Evolutionary conservation across 2,329 filamentous ascomycete genomes (phyloP).

Genomic region (Paecilomyces fulvus): DNA sequence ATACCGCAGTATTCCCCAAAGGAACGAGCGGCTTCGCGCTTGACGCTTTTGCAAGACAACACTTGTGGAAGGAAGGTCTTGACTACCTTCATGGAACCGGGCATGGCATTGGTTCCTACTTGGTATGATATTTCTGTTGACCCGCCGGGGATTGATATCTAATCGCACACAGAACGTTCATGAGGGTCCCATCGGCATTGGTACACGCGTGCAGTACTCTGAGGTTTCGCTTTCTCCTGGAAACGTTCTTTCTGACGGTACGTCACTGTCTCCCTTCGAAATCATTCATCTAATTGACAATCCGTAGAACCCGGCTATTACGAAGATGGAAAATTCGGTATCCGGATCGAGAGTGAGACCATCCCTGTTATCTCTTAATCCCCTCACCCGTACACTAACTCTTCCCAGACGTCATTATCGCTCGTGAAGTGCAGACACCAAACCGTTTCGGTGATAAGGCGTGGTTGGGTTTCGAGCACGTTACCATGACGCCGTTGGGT

Average conservation of each 20-base stretch:
- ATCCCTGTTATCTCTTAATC: background rate
- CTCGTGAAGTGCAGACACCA: slow-evolving; percentile 76
- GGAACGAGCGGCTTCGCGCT: slow-evolving; percentile 90
- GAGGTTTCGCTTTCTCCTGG: slow-evolving; percentile 85
- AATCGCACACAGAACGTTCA: slow-evolving; percentile 63
- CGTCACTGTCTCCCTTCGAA: slow-evolving; percentile 3
- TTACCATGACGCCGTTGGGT: slow-evolving; percentile 95
- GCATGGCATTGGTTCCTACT: slow-evolving; percentile 86
- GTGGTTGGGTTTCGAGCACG: slow-evolving; percentile 90
- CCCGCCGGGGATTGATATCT: slow-evolving; percentile 3
- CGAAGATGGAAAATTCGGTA: slow-evolving; percentile 88
- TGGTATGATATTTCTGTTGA: slow-evolving; percentile 35
- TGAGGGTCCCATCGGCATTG: slow-evolving; percentile 93
- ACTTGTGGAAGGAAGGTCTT: slow-evolving; percentile 84
- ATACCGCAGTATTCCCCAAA: slow-evolving; percentile 82
- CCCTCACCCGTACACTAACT: slow-evolving; percentile 4
- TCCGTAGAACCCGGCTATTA: slow-evolving; percentile 80
- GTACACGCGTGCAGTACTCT: slow-evolving; percentile 80
- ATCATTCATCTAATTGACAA: slow-evolving; percentile 6
- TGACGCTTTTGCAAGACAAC: slow-evolving; percentile 79
- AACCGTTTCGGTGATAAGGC: slow-evolving; percentile 89
- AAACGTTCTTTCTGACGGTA: slow-evolving; percentile 81
- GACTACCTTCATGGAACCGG: slow-evolving; percentile 96
- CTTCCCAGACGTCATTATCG: slow-evolving; percentile 66
- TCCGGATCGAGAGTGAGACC: slow-evolving; percentile 73